Evolutionary conservation across 225 moss, liverwort and hornwort genomes (phyloP), one percentile per base, ranked within the genome.

Genomic region (Physcomitrium patens): DNA sequence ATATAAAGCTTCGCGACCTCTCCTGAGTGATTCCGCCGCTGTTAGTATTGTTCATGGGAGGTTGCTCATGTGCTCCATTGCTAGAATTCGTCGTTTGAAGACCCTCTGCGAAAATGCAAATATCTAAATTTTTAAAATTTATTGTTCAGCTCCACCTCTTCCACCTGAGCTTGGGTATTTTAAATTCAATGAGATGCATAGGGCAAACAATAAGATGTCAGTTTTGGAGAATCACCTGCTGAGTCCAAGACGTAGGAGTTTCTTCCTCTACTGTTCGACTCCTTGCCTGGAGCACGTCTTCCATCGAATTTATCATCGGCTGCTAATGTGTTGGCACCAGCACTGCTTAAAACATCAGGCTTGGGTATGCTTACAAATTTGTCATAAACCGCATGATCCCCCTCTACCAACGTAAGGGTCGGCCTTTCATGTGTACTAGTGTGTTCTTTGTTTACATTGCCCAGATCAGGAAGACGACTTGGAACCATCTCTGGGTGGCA

Each of bases 1-100:
- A 85, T 15, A 68, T 75, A 59, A 81, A 85, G 59, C 85, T 81
- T 49, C 85, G 72, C 9, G 85, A 79, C 16, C 79, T 76, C 61
- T 82, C 81, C 44, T 79, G 78, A 69, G 50, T 82, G 10, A 86
- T 79, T 3, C 79, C 77, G 65, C 60, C 24, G 47, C 55, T 23
- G 64, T 63, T 52, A 22, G 51, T 11, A 52, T 64, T 55, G 18
- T 4, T 67, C 12, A 43, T 62, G 44, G 43, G 69, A 42, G 47
- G 31, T 75, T 70, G 78, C 27, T 67, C 79, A 43, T 76, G 62
- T 37, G 31, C 31, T 19, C 63, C 76, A 44, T 61, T 79, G 72
- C 68, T 70, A 13, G 73, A 66, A 64, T 76, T 60, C 8, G 65
- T 72, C 54, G 70, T 48, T 79, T 71, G 69, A 12, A 70, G 74